phyloP scores from a whole-genome alignment of 2,329 filamentous ascomycete genomes.

The Sporothrix brunneoviolacea region DNA sequence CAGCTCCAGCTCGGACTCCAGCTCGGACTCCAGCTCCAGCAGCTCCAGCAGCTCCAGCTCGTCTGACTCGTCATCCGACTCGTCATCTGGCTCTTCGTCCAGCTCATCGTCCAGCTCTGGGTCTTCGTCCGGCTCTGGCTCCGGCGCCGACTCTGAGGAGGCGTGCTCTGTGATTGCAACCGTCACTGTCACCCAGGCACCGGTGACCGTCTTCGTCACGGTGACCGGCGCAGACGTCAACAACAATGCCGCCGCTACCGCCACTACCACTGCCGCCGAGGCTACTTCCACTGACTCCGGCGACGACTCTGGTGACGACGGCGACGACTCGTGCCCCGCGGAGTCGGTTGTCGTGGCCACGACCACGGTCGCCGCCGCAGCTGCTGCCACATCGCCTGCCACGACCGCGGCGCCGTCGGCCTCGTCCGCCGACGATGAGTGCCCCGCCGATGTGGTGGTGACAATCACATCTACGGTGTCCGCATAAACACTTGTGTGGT shows the following conservation, averaged over 20 bases:
- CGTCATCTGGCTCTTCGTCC: neutral
- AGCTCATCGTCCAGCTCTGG: neutral
- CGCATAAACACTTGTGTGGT: neutral
- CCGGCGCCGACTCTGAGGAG: neutral
- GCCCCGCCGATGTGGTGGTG: constrained; percentile 13
- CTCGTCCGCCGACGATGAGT: neutral
- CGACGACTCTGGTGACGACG: neutral
- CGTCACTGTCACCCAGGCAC: constrained; percentile 12
- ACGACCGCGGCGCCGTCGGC: neutral
- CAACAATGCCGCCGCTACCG: neutral
- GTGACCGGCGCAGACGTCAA: constrained; percentile 2
- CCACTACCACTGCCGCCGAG: neutral
- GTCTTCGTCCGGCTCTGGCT: constrained; percentile 2
- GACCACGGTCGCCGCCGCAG: neutral
- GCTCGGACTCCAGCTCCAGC: neutral
- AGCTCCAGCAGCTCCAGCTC: constrained; percentile 2
- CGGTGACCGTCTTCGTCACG: constrained; percentile 14
- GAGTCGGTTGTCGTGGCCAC: neutral
- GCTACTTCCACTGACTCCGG: neutral
- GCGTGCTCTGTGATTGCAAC: constrained; percentile 5
- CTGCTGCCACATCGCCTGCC: neutral
- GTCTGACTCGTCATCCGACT: neutral
- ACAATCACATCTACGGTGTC: constrained; percentile 13
- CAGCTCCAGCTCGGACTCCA: neutral
- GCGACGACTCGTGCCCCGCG: constrained; percentile 2